Evolutionary conservation across 768 basidiomycete species (phyloP).

Genomic region (Termitomyces sp.): DNA sequence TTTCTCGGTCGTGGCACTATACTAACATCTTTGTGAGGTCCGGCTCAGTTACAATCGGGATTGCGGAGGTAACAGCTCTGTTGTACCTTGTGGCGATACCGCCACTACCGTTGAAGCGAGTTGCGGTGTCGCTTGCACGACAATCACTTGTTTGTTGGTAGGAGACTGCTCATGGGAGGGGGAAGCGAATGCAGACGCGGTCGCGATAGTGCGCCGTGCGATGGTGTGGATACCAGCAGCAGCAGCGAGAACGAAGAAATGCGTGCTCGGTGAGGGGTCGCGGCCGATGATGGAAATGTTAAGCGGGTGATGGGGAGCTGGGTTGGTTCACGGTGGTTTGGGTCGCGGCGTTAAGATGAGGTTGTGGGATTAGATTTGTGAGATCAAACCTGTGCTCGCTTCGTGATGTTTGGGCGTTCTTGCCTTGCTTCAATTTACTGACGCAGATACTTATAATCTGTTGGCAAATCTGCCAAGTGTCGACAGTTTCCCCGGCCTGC

Average conservation of each 20-base stretch:
- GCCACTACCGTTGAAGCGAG: background rate
- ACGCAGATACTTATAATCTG: constrained; percentile 4
- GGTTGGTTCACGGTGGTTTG: constrained; percentile 11
- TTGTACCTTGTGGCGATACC: background rate
- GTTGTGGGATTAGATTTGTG: constrained; percentile 11
- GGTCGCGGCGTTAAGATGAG: background rate
- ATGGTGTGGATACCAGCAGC: no score
- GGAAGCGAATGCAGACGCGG: constrained; percentile 1
- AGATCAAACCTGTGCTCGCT: constrained; percentile 16
- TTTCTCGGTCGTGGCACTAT: background rate
- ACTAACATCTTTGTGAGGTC: no score
- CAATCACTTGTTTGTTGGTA: background rate
- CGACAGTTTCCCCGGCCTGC: background rate
- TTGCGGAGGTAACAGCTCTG: background rate
- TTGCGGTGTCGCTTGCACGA: background rate
- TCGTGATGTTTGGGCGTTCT: constrained; percentile 7
- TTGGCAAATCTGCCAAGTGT: background rate
- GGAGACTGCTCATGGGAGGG: no score
- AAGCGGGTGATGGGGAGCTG: constrained; percentile 12
- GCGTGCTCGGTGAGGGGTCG: background rate
- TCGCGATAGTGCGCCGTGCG: background rate
- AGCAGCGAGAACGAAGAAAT: background rate
- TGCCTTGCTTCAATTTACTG: constrained; percentile 5
- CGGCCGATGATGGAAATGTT: constrained; percentile 6
- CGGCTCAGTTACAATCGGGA: background rate